Conservation (phyloP, 176 grass and related monocot species). For the Aegilops umbellulata region DNA sequence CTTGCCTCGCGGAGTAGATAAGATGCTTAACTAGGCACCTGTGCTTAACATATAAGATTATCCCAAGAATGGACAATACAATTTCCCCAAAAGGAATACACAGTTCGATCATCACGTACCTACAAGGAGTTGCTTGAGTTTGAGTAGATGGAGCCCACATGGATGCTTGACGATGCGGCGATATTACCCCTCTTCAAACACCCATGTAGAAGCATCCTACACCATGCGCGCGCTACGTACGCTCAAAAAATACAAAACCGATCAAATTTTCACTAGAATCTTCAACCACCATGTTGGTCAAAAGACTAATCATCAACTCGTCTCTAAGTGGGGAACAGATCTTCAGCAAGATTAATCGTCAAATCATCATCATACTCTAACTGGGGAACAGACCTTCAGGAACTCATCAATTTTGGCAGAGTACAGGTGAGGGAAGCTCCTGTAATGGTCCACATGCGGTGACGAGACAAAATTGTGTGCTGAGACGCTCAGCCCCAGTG, state of each 20-base stretch:
- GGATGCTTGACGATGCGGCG: neutral
- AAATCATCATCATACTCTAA: slow-evolving; percentile 34
- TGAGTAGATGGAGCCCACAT: neutral
- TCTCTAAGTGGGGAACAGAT: slow-evolving; percentile 40
- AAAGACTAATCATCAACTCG: neutral
- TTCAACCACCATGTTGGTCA: neutral
- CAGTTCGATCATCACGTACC: neutral
- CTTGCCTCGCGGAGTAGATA: neutral
- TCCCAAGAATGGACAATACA: neutral
- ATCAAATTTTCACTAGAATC: neutral
- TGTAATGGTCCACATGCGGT: slow-evolving; percentile 90
- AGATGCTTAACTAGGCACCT: neutral
- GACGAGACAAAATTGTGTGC: slow-evolving; percentile 80
- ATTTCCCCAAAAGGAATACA: neutral
- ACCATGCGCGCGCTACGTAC: neutral
- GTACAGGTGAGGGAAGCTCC: slow-evolving; percentile 83
- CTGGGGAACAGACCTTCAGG: slow-evolving; percentile 49
- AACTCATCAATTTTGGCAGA: slow-evolving; percentile 78
- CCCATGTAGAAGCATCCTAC: slow-evolving; percentile 3
- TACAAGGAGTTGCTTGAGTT: neutral
- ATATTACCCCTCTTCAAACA: neutral
- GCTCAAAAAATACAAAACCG: neutral
- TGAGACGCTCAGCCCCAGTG: slow-evolving; percentile 51
- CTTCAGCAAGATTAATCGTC: slow-evolving; percentile 41
- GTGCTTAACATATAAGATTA: neutral